Percentiles rank a stretch among this genome's conserved stretches.
phyloP scores from a whole-genome alignment of 257 asterid genomes.

The Ballota nigra region DNA sequence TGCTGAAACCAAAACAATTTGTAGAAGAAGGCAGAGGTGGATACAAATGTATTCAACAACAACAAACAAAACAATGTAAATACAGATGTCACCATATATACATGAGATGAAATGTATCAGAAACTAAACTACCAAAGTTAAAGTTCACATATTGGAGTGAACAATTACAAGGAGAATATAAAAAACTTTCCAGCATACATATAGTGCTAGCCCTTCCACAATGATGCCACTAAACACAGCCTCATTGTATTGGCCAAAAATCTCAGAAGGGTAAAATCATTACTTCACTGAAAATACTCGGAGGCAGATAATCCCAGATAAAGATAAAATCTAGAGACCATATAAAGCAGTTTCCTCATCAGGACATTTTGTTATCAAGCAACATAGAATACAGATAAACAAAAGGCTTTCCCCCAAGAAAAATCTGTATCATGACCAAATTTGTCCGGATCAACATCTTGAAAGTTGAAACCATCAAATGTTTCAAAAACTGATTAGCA shows the following conservation, averaged over 20 bases:
- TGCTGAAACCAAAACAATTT: constrained; percentile 6
- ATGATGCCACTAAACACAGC: neutral
- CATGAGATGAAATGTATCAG: constrained; percentile 3
- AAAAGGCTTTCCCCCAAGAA: neutral
- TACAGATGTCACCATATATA: neutral
- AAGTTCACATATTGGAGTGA: neutral
- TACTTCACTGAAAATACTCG: neutral
- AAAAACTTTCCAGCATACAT: neutral
- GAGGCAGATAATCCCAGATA: constrained; percentile 7
- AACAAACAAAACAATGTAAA: neutral
- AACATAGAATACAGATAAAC: neutral
- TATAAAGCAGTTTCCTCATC: neutral
- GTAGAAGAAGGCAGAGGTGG: neutral
- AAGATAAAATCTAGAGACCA: neutral
- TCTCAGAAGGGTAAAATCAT: neutral
- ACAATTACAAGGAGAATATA: neutral
- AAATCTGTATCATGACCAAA: neutral
- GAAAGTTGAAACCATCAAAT: neutral
- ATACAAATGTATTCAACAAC: neutral
- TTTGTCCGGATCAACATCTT: neutral
- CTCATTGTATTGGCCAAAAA: neutral
- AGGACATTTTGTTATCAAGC: neutral
- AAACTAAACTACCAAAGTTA: constrained; percentile 3
- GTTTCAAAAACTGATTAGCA: neutral
- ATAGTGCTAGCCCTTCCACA: neutral